Base-by-base conservation (phyloP, 2,329 filamentous ascomycete genomes). In the Cylindrodendrum hubeiense region DNA sequence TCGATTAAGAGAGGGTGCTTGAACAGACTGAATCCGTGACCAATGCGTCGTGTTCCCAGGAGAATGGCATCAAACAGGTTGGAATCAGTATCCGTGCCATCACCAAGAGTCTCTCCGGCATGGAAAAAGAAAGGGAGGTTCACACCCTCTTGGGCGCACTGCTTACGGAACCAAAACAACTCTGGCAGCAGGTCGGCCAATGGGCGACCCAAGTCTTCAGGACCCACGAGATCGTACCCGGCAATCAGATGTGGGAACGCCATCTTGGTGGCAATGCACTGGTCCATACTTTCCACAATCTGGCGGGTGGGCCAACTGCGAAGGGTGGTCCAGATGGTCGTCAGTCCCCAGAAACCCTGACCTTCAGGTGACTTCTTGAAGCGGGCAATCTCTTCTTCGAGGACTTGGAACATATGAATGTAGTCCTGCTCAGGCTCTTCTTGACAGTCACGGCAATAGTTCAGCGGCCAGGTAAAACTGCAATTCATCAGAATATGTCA, bases 81-180 rank as follows among this genome's bases (percentile, higher is more conserved):
- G 66, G 81, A 74, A 74, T 98, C 95, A 0, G 92, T 91, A 21
- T 84, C 85, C 71, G 90, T 90, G 28, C 94, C 94, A 66, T 84
- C 82, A 24, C 93, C 94, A 1, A 97, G 88, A 34, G 90, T 93
- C 80, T 98, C 95, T 69, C 95, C 95, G 0, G 95, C 95, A 78
- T 98, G 95, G 83, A 98, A 97, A 84, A 97, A 97, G 83, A 98
- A 97, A 1, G 95, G 95, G 10, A 99, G 90, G 53, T 94, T 89
- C 39, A 98, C 87, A 3, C 87, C 89, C 74, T 94, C 91, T 75
- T 93, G 86, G 1, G 89, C 87, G 77, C 94, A 98, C 72, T 91
- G 89, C 79, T 95, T 95, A 69, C 91, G 90, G 85, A 98, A 98
- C 94, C 94, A 98, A 79, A 98, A 95, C 0, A 98, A 83, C 74